Evolutionary conservation across 2,329 filamentous ascomycete species (phyloP), one percentile per base, ranked within the genome.

Genomic region (Penicillium concentricum): DNA sequence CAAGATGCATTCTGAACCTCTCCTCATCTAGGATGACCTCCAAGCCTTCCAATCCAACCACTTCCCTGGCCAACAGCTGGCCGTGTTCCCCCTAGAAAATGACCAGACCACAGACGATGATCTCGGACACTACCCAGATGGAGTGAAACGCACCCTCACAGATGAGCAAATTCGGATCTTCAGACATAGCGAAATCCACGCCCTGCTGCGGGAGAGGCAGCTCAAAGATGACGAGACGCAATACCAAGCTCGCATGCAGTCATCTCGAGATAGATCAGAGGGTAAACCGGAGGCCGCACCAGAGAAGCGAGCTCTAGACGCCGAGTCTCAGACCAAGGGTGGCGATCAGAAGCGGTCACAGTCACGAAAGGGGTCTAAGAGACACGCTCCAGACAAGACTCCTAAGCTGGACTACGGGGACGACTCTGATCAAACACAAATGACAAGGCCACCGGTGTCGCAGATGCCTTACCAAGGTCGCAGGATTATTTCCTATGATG

Each of bases 91-190:
- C 24, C 42, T 52, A 35, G 48, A 59, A 56, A 47, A 67, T 13
- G 51, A 68, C 12, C 57, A 64, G 18, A 63, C 74, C 37, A 72
- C 75, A 6, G 68, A 74, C 18, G 88, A 90, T 68, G 85, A 78
- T 1, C 79, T 97, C 16, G 93, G 92, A 18, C 93, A 91, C 73
- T 97, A 97, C 65, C 75, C 84, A 1, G 92, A 97, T 69, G 92
- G 93, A 3, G 85, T 87, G 59, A 94, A 94, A 71, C 88, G 93
- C 39, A 96, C 92, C 18, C 80, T 97, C 66, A 97, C 92, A 10
- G 90, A 97, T 68, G 90, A 92, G 65, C 90, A 97, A 77, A 91
- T 97, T 64, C 85, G 85, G 51, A 93, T 96, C 59, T 97, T 97
- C 72, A 84, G 92, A 59, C 91, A 95, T 70, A 93, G 90, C 2